phyloP scores from a whole-genome alignment of 148 eudicot species.

The Camellia sinensis region DNA sequence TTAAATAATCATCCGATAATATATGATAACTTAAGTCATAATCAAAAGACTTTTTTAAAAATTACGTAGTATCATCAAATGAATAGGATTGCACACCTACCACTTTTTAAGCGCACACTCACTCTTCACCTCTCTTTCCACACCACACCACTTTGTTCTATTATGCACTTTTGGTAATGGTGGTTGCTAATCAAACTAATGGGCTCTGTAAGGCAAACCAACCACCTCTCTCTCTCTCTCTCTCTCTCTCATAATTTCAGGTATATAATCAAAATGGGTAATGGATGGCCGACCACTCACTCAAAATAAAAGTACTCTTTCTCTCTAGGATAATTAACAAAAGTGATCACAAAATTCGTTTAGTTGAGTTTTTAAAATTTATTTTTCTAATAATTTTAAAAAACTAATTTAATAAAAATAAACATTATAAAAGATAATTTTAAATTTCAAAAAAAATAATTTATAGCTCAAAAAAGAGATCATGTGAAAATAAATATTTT shows the following conservation, averaged over 20 bases:
- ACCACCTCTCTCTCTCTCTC: too few species aligned
- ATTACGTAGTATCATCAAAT: conserved; percentile 4
- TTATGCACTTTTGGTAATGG: neutral
- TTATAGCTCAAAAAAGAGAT: too few species aligned
- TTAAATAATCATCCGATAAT: too few species aligned
- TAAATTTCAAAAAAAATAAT: too few species aligned
- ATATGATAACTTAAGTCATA: neutral
- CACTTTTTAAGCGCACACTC: neutral
- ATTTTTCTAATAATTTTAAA: too few species aligned
- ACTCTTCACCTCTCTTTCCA: neutral
- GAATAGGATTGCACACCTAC: neutral
- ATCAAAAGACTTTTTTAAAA: neutral
- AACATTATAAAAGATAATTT: too few species aligned
- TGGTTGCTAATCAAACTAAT: neutral
- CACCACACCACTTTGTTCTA: neutral
- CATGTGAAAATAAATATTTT: too few species aligned
- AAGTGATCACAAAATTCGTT: too few species aligned
- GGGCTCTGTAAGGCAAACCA: neutral
- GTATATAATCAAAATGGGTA: neutral
- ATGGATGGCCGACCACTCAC: conserved; percentile 10
- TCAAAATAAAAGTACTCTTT: neutral
- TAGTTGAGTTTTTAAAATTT: too few species aligned
- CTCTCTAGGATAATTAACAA: neutral
- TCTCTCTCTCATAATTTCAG: neutral
- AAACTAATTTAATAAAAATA: too few species aligned